These are phyloP conservation scores for Trifolium repens DNA, from an alignment of 306 rosid species.

Conservation along the genomic window DNA sequence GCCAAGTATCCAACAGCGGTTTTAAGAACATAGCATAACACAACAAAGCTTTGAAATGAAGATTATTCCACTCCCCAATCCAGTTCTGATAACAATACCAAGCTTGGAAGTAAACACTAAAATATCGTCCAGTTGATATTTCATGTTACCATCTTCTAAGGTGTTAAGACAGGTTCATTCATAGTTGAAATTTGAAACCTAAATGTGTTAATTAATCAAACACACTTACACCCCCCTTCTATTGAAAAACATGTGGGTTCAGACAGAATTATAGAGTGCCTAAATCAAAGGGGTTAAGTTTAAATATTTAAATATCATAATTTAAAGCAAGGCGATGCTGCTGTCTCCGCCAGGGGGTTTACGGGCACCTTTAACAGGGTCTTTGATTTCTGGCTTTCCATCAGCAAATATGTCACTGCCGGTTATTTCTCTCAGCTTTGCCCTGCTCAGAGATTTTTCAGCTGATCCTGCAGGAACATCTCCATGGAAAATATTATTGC, in stretches of 20 bases:
- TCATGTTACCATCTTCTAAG: constrained; percentile 25
- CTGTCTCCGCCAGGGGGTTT: constrained; percentile 95
- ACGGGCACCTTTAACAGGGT: constrained; percentile 78
- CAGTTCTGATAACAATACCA: background rate
- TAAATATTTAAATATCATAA: constrained; percentile 11
- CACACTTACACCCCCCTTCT: constrained; percentile 25
- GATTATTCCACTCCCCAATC: background rate
- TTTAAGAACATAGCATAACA: background rate
- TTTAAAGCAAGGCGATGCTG: constrained; percentile 82
- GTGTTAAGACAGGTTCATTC: background rate
- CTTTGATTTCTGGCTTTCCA: constrained; percentile 74
- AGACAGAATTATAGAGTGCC: constrained; percentile 35
- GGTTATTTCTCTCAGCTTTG: constrained; percentile 89
- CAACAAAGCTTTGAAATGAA: background rate
- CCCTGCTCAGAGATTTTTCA: constrained; percentile 80
- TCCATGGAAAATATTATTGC: constrained; percentile 83
- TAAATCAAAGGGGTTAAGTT: constrained; percentile 32
- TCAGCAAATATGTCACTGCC: constrained; percentile 93
- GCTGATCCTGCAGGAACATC: constrained; percentile 74
- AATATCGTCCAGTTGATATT: background rate
- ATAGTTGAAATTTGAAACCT: constrained; percentile 29
- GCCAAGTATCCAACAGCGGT: no score
- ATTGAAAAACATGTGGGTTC: constrained; percentile 38
- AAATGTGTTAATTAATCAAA: constrained; percentile 26
- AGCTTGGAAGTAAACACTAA: constrained; percentile 1